Base-by-base conservation (phyloP, 768 basidiomycete genomes). In the Collybia sp. region DNA sequence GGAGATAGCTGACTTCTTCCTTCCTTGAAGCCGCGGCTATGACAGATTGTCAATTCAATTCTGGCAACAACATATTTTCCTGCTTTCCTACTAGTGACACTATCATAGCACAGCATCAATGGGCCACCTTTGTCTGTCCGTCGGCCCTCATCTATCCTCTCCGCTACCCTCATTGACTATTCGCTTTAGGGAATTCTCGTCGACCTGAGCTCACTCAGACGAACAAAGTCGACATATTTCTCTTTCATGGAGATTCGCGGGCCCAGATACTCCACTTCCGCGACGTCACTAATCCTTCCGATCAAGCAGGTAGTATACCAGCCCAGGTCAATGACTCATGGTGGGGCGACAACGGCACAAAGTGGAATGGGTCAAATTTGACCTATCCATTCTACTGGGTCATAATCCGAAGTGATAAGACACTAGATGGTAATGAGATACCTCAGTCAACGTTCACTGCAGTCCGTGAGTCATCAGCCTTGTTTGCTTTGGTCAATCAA, bases 71-170 rank as follows among this genome's bases (percentile, higher is more conserved):
- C 40, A 70, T 89, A 49, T 73, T 83, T 36, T 88, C 90, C 6
- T 94, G 93, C 61, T 93, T 75, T 59, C 93, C 93, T 9, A 70
- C 68, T 0, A 41, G 63, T 6, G 65, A 73, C 47, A 77, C 77
- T 16, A 50, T 68, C 18, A 70, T 93, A 49, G 63, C 75, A n/a
- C 91, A 95, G 64, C 77, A 85, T 57, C 64, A 86, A 41, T 89
- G 79, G 73, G 79, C 82, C 3, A 76, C 82, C 32, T 83, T 92
- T 58, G 80, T 92, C 58, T 93, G 91, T 89, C 58, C 63, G 88
- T 85, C 46, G 20, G 50, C 49, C 35, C 36, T 48, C 50, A 31
- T 48, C 51, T n/a, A 32, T 45, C 8, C 42, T 37, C 39, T 32
- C 34, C 37, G 49, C 15, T 56, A 48, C 51, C 43, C 44, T 60